Conservation (phyloP, 2,329 filamentous ascomycete genomes). For the Colletotrichum melonis region DNA sequence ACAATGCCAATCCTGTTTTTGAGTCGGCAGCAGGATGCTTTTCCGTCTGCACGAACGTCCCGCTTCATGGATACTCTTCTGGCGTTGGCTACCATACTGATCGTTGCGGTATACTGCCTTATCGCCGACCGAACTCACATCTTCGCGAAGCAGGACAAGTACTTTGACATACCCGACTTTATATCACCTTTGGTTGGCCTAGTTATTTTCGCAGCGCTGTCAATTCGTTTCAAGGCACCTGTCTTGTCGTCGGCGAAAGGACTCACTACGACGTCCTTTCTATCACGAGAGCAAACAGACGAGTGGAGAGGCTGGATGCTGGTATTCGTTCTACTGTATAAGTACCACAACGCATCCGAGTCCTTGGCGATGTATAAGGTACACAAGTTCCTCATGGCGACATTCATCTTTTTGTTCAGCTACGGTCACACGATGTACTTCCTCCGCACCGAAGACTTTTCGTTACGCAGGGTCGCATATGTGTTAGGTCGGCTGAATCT, state of each 20-base stretch:
- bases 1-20: slow-evolving; percentile 28
- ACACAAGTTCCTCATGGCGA: slow-evolving; percentile 63
- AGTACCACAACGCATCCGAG: slow-evolving; percentile 64
- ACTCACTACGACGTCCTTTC: slow-evolving; percentile 32
- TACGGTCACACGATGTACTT: slow-evolving; percentile 72
- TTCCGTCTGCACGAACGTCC: slow-evolving; percentile 41
- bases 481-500: slow-evolving; percentile 67
- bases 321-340: slow-evolving; percentile 62
- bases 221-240: slow-evolving; percentile 19
- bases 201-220: slow-evolving; percentile 37
- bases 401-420: slow-evolving; percentile 72
- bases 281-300: slow-evolving; percentile 68
- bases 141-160: slow-evolving; percentile 63
- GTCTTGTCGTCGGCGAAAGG: not conserved
- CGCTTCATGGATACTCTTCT: slow-evolving; percentile 40
- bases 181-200: slow-evolving; percentile 39
- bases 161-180: slow-evolving; percentile 48
- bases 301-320: slow-evolving; percentile 78
- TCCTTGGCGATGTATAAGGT: slow-evolving; percentile 64
- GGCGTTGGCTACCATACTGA: slow-evolving; percentile 41
- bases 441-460: slow-evolving; percentile 66
- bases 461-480: slow-evolving; percentile 59
- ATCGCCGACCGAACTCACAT: slow-evolving; percentile 65
- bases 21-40: slow-evolving; percentile 20
- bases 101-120: slow-evolving; percentile 56